Evolutionary conservation across 495 filamentous ascomycete species (phyloP), one percentile per base, ranked within the genome.

Genomic region (Hyaloscypha bicolor): DNA sequence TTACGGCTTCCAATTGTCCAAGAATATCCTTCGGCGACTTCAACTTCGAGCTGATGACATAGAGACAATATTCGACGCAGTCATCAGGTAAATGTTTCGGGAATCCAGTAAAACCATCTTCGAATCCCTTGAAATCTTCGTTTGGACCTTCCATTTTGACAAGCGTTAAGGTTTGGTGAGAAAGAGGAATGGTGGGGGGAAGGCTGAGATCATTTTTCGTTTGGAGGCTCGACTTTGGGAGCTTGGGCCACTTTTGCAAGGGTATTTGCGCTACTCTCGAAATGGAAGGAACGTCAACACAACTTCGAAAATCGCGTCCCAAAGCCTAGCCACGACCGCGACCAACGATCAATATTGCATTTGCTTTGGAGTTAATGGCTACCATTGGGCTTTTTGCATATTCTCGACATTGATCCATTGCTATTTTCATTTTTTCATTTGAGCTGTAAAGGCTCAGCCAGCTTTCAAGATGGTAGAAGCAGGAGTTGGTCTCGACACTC

Each of bases 31-130:
- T 75, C 29, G 87, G 84, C 14, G 82, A 80, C 67, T 87, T 85
- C 25, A 82, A 73, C 39, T 82, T 78, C 14, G 79, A 74, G 73
- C 91, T 83, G 66, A 94, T 77, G 64, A 92, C 74, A 73, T 91
- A 94, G 37, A 98, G 77, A 48, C 89, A 83, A 77, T 97, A 99
- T 75, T 96, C 91, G 60, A 97, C 87, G 59, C 87, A 90, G 76
- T 98, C 93, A 53, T 97, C 93, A 0, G 95, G 88, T 1, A 97
- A 83, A 22, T 83, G 85, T 72, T 90, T 90, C 0, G 91, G 89
- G 65, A 96, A 89, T 21, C 82, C 87, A 42, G 83, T 77, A 72
- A 89, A 87, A 22, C 75, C 83, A 51, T 84, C 79, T 42, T 71
- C 77, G 53, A 79, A 77, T 59, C 79, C 80, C 56, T 81, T 80